These are phyloP conservation scores for Cryptosporidium sp. DNA, from an alignment of 169 alveolate genomes.

Conservation along the genomic window DNA sequence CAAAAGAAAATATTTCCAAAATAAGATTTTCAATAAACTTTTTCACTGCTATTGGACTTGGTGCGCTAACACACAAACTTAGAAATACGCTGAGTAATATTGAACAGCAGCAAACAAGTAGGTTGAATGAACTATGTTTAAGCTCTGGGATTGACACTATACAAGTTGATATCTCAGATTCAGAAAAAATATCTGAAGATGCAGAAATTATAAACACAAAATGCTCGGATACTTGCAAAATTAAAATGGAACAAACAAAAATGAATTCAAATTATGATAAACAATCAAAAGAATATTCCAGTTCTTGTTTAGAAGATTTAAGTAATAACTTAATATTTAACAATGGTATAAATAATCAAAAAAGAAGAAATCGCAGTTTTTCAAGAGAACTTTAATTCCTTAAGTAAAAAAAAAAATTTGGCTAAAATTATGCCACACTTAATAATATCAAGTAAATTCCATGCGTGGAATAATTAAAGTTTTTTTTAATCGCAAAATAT, in stretches of 20 bases:
- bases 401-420: background rate
- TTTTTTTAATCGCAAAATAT: background rate
- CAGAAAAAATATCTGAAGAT: background rate
- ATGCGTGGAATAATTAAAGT: background rate
- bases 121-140: conserved; percentile 12
- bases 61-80: conserved; percentile 93
- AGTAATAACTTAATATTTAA: background rate
- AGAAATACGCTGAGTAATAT: conserved; percentile 86
- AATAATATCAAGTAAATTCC: background rate
- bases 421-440: conserved; percentile 14
- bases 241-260: background rate
- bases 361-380: conserved; percentile 30
- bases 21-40: conserved; percentile 97
- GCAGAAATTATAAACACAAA: background rate
- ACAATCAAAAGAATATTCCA: background rate
- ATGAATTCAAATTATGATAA: background rate
- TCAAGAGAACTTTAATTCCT: conserved; percentile 9
- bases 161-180: background rate
- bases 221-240: background rate
- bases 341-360: background rate
- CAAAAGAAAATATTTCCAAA: conserved; percentile 93
- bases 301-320: background rate
- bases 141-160: background rate
- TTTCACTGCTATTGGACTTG: conserved; percentile 97
- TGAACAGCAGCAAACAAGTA: conserved; percentile 52